Percentiles rank a stretch among this genome's conserved stretches.
phyloP scores from a whole-genome alignment of 2,329 filamentous ascomycete species.

The Pestalotiopsis fici region DNA sequence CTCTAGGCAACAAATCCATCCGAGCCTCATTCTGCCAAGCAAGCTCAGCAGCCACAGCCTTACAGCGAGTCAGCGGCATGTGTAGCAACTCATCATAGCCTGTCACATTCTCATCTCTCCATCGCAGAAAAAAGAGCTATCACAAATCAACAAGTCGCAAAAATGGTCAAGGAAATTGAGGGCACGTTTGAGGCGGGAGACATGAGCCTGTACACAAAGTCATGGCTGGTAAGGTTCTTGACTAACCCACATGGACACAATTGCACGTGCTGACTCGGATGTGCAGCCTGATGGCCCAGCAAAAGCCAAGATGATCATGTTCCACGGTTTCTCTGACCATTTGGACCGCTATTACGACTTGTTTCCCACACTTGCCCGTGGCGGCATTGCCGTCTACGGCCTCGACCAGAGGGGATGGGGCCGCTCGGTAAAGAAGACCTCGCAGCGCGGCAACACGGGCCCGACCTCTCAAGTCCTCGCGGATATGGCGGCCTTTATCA shows the following conservation, averaged over 20 bases:
- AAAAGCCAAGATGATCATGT: conserved; percentile 74
- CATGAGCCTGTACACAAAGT: conserved; percentile 55
- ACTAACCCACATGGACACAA: neutral
- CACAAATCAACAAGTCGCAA: conserved; percentile 8
- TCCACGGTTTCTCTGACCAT: conserved; percentile 92
- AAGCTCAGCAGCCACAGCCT: neutral
- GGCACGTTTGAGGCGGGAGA: conserved; percentile 49
- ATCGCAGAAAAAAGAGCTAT: neutral
- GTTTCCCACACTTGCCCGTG: conserved; percentile 68
- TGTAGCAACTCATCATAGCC: neutral
- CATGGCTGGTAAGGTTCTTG: conserved; percentile 50
- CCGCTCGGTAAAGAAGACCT: conserved; percentile 61
- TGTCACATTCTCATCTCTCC: neutral
- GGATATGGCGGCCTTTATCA: conserved; percentile 78
- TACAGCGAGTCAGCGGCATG: neutral
- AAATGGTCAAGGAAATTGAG: conserved; percentile 46
- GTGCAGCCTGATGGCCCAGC: conserved; percentile 54
- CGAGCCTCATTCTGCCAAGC: neutral
- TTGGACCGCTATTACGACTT: conserved; percentile 75
- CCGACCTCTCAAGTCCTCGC: conserved; percentile 71
- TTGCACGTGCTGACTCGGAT: conserved; percentile 1
- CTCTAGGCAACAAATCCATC: neutral
- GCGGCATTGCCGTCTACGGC: conserved; percentile 73
- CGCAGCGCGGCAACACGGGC: conserved; percentile 72
- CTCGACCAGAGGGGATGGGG: conserved; percentile 94